Percentiles rank a stretch among this genome's conserved stretches.
Conservation (phyloP, 169 alveolate species). For the Plasmodium gallinaceum region DNA sequence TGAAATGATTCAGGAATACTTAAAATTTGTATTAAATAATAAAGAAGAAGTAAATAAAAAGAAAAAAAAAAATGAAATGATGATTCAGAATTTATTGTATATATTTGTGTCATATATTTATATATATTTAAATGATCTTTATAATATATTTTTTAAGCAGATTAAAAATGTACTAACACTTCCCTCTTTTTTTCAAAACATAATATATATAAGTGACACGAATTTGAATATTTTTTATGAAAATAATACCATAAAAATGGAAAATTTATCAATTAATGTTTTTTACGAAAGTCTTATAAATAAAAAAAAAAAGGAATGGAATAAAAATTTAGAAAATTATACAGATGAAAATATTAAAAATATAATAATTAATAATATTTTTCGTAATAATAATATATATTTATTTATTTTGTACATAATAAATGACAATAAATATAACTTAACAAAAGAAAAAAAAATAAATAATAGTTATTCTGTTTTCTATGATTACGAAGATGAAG, state of each 20-base stretch:
- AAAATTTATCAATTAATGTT: background rate
- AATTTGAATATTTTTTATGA: background rate
- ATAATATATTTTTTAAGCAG: slow-evolving; percentile 56
- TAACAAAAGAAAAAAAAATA: slow-evolving; percentile 9
- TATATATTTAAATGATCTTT: slow-evolving; percentile 57
- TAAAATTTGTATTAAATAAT: slow-evolving; percentile 55
- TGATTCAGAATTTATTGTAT: slow-evolving; percentile 54
- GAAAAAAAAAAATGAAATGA: slow-evolving; percentile 63
- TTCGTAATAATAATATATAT: slow-evolving; percentile 65
- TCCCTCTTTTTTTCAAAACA: slow-evolving; percentile 67
- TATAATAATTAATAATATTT: slow-evolving; percentile 45
- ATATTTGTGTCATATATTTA: slow-evolving; percentile 59
- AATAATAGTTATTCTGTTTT: background rate
- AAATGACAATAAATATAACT: slow-evolving; percentile 56
- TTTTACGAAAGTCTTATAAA: slow-evolving; percentile 23
- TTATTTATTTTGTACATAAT: slow-evolving; percentile 60
- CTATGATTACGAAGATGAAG: background rate
- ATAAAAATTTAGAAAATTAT: slow-evolving; percentile 48
- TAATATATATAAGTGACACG: slow-evolving; percentile 40
- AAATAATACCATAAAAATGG: background rate
- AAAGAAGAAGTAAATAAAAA: slow-evolving; percentile 34
- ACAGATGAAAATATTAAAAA: slow-evolving; percentile 60
- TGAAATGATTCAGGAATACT: slow-evolving; percentile 37
- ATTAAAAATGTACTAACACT: slow-evolving; percentile 44
- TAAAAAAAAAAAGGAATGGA: slow-evolving; percentile 33